Base-by-base conservation (phyloP, 345 rosid genomes). In the Eutrema heterophyllum region DNA sequence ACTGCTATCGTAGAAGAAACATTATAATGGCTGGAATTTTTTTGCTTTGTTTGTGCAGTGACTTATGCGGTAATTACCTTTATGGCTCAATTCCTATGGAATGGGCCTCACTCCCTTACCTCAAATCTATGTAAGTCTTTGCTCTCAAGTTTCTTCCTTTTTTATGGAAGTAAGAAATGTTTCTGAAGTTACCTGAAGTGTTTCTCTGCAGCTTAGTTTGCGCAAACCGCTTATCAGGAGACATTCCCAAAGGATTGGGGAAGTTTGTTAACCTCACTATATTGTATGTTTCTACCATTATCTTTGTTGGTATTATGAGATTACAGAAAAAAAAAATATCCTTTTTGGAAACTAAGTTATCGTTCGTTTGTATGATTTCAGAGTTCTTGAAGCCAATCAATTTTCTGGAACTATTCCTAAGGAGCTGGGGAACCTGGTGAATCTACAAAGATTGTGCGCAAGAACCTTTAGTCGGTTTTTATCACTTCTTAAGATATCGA, bases 141-240 rank as follows among this genome's bases (percentile, higher is more conserved):
- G 12, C 3, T 57, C 35, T n/a, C 14, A 46, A 67, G 60, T 55
- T 41, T 41, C 33, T 54, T 77, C 24, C 4, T 48, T 68, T 29
- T 21, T 29, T 9, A 7, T 70, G 10, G 21, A 57, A 35, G 43
- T 55, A 45, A n/a, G 43, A 29, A 55, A 32, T 57, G 44, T 9
- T 46, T 45, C 11, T 74, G 33, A 65, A 46, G 13, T 74, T 46
- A 27, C 40, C 9, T 40, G 16, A 39, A 50, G 26, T 63, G 26
- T 54, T 66, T 74, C 27, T 44, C 4, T 60, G 78, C 77, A 86
- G 88, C 54, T 68, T 84, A 64, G 48, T 86, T 66, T 78, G 76
- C 41, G 90, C 70, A 21, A 83, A 86, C n/a, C 86, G 85, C 9
- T 77, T 86, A 75, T 83, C 84, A 33, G 88, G 88, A 73, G 70